Evolutionary conservation across 176 grass and related monocot species (phyloP).

Genomic region (Elymus sibiricus): DNA sequence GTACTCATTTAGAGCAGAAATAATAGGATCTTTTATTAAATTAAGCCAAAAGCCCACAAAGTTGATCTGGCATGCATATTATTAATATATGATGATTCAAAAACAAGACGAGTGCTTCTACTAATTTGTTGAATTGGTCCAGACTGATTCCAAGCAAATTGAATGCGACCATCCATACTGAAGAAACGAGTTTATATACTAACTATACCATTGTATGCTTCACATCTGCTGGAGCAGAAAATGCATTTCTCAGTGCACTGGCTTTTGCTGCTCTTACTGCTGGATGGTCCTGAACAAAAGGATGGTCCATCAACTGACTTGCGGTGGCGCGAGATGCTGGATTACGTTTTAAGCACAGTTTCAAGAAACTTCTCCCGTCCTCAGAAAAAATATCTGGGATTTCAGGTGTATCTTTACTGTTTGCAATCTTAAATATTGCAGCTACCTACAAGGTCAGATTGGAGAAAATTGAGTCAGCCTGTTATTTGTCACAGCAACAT

Average conservation of each 20-base stretch:
- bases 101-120: background rate
- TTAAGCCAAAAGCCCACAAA: background rate
- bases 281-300: conserved; percentile 84
- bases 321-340: conserved; percentile 70
- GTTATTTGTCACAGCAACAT: conserved; percentile 1
- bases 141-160: background rate
- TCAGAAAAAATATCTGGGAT: conserved; percentile 70
- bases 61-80: background rate
- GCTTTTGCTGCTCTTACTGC: conserved; percentile 48
- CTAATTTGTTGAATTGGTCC: background rate
- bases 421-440: conserved; percentile 99
- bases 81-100: background rate
- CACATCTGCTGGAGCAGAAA: conserved; percentile 36
- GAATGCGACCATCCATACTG: background rate
- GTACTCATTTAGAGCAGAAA: background rate
- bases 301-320: conserved; percentile 72
- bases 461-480: background rate
- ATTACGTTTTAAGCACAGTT: conserved; percentile 70
- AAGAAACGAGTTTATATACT: background rate
- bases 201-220: conserved; percentile 36
- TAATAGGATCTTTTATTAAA: background rate
- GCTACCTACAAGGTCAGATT: conserved; percentile 67
- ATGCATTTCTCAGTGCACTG: conserved; percentile 33
- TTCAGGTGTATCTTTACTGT: conserved; percentile 97
- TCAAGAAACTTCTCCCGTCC: conserved; percentile 79